These are phyloP conservation scores for Mycena sp. DNA, from an alignment of 1,284 basidiomycete genomes.

Conservation along the genomic window DNA sequence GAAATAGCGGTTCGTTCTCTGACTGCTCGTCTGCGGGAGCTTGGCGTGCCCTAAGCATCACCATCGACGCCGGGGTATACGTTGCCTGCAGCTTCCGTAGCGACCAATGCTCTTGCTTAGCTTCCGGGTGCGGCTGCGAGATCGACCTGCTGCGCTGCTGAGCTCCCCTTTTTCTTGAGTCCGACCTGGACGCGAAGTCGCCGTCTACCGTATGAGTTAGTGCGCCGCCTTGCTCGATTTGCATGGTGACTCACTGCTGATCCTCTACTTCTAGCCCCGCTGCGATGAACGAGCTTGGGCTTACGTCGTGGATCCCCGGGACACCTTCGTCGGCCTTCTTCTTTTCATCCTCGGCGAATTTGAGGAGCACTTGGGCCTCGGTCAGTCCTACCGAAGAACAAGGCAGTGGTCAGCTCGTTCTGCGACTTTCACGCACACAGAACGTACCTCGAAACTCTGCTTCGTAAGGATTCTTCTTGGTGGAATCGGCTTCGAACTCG, in stretches of 20 bases:
- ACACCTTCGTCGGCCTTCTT: not conserved
- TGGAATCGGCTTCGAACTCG: not conserved
- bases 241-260: conserved; percentile 11
- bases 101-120: not conserved
- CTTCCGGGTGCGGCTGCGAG: not conserved
- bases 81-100: not conserved
- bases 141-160: not conserved
- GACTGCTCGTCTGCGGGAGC: not conserved
- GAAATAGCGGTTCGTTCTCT: conserved; percentile 6
- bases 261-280: conserved; percentile 15
- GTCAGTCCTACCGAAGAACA: not conserved
- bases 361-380: conserved; percentile 7
- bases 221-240: no score
- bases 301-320: conserved; percentile 2
- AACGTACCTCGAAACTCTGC: not conserved
- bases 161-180: conserved; percentile 1
- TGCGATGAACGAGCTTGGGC: conserved; percentile 6
- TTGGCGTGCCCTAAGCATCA: not conserved
- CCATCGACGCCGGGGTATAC: not conserved
- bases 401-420: no score
- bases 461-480: conserved; percentile 8
- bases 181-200: not conserved
- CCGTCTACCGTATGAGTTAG: not conserved
- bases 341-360: conserved; percentile 14
- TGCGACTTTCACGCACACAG: no score